These are phyloP conservation scores for Letharia columbiana DNA, from an alignment of 495 filamentous ascomycete genomes.

Conservation along the genomic window DNA sequence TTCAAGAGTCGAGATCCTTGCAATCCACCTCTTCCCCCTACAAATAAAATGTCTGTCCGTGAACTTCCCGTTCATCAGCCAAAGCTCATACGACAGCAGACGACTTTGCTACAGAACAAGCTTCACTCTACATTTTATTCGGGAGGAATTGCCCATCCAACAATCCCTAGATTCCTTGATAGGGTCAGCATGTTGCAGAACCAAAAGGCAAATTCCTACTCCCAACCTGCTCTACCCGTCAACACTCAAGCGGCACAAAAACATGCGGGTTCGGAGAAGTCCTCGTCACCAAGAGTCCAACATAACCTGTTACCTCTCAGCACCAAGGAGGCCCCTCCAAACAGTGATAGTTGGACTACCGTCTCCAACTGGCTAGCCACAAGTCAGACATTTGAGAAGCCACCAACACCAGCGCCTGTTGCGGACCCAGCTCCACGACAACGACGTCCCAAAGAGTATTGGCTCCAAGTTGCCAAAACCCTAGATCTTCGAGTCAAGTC, in stretches of 20 bases:
- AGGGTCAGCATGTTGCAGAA: not conserved
- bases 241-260: not conserved
- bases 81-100: not conserved
- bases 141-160: not conserved
- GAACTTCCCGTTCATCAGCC: not conserved
- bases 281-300: not conserved
- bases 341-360: not conserved
- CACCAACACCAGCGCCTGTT: not conserved
- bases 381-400: not conserved
- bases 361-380: not conserved
- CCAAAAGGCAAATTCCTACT: not conserved
- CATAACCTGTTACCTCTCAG: not conserved
- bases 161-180: not conserved
- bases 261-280: not conserved
- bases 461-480: not conserved
- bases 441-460: not conserved
- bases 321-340: not conserved
- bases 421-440: not conserved
- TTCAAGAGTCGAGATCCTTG: not conserved
- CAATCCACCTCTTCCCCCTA: not conserved
- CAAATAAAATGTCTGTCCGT: not conserved
- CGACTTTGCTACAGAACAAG: not conserved
- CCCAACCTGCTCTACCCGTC: not conserved
- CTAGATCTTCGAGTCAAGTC: not conserved
- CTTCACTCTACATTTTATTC: not conserved